phyloP scores from a whole-genome alignment of 345 rosid genomes.

The Schrenkiella parvula region DNA sequence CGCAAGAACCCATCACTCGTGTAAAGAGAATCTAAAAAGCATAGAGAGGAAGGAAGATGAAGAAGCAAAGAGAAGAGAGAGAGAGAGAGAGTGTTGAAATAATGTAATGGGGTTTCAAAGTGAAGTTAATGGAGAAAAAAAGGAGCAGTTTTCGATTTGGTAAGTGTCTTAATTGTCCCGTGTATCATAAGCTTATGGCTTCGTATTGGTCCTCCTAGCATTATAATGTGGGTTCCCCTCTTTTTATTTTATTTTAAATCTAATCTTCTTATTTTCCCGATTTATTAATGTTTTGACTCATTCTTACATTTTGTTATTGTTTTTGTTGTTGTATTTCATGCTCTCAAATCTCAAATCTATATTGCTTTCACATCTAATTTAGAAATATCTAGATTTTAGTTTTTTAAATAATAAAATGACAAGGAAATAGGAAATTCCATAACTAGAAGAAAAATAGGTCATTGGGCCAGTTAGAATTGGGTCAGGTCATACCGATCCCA shows the following conservation, averaged over 20 bases:
- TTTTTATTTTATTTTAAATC: neutral
- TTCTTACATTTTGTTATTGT: neutral
- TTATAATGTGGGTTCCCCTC: neutral
- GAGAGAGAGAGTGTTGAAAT: neutral
- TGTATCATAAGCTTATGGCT: neutral
- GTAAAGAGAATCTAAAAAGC: constrained; percentile 9
- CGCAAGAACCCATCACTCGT: constrained; percentile 20
- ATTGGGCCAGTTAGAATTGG: neutral
- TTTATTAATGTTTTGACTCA: neutral
- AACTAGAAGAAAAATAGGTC: neutral
- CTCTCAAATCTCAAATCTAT: neutral
- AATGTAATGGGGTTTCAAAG: constrained; percentile 26
- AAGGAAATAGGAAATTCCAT: too few species aligned
- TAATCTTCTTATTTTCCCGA: neutral
- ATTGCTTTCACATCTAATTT: neutral
- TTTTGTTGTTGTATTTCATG: neutral
- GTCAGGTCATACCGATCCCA: neutral
- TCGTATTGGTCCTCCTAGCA: constrained; percentile 1
- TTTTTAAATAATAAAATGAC: too few species aligned
- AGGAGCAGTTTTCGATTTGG: constrained; percentile 16
- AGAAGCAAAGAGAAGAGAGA: constrained; percentile 13
- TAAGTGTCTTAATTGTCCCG: constrained; percentile 8
- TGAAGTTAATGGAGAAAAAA: constrained; percentile 17
- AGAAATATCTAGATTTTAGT: too few species aligned
- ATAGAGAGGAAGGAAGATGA: constrained; percentile 22